phyloP scores from a whole-genome alignment of 192 early-diverging fungal species.

The Entomortierella beljakovae region DNA sequence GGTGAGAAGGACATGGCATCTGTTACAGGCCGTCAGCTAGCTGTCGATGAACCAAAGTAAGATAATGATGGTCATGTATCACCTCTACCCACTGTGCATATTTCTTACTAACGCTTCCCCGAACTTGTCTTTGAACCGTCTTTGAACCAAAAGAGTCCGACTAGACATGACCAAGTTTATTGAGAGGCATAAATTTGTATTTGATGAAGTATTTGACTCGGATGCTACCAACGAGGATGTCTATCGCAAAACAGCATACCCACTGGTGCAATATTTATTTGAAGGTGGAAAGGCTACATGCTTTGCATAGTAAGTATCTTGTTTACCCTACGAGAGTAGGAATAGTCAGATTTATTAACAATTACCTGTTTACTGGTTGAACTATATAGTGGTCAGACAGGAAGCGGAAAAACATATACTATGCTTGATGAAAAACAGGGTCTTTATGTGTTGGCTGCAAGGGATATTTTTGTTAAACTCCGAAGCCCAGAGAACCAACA shows the following conservation, averaged over 20 bases:
- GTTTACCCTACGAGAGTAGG: not conserved
- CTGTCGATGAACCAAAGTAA: constrained; percentile 95
- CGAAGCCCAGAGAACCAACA: constrained; percentile 76
- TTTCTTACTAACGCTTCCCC: not conserved
- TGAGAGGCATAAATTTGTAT: constrained; percentile 93
- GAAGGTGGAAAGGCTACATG: constrained; percentile 97
- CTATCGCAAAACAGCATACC: constrained; percentile 92
- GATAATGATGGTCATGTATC: not conserved
- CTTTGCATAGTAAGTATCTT: constrained; percentile 91
- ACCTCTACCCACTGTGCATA: not conserved
- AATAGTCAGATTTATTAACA: not conserved
- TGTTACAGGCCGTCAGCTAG: constrained; percentile 72
- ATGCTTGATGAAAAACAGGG: constrained; percentile 91
- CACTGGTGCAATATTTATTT: constrained; percentile 95
- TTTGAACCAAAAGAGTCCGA: constrained; percentile 70
- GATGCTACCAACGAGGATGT: constrained; percentile 84
- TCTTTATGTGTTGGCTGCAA: constrained; percentile 91
- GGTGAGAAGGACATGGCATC: constrained; percentile 90
- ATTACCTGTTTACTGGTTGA: no score
- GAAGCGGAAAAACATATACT: constrained; percentile 96
- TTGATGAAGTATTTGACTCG: constrained; percentile 97
- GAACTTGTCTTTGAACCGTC: not conserved
- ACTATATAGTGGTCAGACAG: constrained; percentile 89
- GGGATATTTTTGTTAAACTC: constrained; percentile 89
- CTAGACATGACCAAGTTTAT: constrained; percentile 96